Evolutionary conservation across 225 moss, liverwort and hornwort species (phyloP).

Genomic region (Straminergon stramineum): DNA sequence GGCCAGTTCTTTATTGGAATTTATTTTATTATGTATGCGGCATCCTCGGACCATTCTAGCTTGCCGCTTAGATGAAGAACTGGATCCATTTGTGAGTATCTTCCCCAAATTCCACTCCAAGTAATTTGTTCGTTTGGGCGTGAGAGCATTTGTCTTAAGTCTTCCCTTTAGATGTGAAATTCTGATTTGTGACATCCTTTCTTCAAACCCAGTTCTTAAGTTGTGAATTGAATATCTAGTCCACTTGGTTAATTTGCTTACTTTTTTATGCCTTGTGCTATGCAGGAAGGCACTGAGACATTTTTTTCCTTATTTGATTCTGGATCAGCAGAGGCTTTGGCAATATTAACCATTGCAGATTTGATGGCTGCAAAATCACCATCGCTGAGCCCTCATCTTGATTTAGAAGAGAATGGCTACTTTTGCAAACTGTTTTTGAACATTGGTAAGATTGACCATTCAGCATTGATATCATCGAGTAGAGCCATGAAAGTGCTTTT

Average conservation of each 20-base stretch:
- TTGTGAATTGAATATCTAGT: neutral
- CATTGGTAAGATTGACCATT: neutral
- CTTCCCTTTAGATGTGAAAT: neutral
- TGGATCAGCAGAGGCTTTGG: slow-evolving; percentile 41
- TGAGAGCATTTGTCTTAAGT: neutral
- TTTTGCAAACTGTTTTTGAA: neutral
- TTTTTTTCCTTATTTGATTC: slow-evolving; percentile 48
- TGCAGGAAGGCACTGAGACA: slow-evolving; percentile 48
- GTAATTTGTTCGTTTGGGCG: neutral
- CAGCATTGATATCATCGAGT: slow-evolving; percentile 30
- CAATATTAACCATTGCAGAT: slow-evolving; percentile 48
- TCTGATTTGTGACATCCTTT: neutral
- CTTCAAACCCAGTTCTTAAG: too few relatives aligned
- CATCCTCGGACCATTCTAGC: slow-evolving; percentile 77
- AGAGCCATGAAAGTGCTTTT: slow-evolving; percentile 67
- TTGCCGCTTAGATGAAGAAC: slow-evolving; percentile 50
- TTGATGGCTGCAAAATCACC: slow-evolving; percentile 28
- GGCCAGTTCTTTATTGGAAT: slow-evolving; percentile 62
- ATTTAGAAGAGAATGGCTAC: slow-evolving; percentile 12
- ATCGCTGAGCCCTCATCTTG: slow-evolving; percentile 1
- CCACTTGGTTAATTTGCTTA: neutral
- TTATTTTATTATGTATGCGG: slow-evolving; percentile 58
- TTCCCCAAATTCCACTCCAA: neutral
- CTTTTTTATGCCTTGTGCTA: slow-evolving; percentile 7
- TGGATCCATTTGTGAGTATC: slow-evolving; percentile 44